Evolutionary conservation across 2,329 filamentous ascomycete species (phyloP), one percentile per base, ranked within the genome.

Genomic region (Aspergillus alliaceus): DNA sequence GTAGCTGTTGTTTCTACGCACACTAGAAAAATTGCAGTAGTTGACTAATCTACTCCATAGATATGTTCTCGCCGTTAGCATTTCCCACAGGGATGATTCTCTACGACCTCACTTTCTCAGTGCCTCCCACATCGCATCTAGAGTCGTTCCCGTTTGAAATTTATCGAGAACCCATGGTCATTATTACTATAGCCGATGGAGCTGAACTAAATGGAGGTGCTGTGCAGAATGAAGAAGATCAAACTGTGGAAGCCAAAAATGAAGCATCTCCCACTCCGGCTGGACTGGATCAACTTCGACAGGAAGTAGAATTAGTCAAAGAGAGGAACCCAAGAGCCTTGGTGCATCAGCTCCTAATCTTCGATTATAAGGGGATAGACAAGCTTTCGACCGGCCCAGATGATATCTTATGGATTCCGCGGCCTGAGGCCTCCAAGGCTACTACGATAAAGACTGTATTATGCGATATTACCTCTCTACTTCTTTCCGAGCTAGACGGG

Each of bases 21-120:
- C 35, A 22, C 49, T 24, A 15, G 47, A 35, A 14, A 15, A 34
- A 32, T 47, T 32, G 18, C 31, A 54, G 48, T 57, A 49, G 51
- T 60, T 69, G 56, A 68, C 70, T 67, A 60, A 61, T 51, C 25
- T 48, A 50, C 46, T 61, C 53, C 59, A 53, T 73, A 96, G 92
- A 91, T 75, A 93, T 95, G 87, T 97, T 98, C 77, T 96, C 91
- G 57, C 93, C 93, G 39, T 80, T 95, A 68, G 90, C 90, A 14
- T 96, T 95, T 74, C 92, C 91, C 11, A 85, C 87, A 65, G 93
- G 93, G 59, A 87, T 88, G 68, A 89, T 98, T 59, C 83, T 97
- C 67, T 97, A 95, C 81, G 90, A 96, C 72, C 84, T 97, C 60
- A 87, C 90, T 57, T 91, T 90, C 59, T 88, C 91, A 68, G 81